Evolutionary conservation across 1,139 yeast genomes (phyloP), one percentile per base, ranked within the genome.

Genomic region (Barnettozyma hawaiiensis): DNA sequence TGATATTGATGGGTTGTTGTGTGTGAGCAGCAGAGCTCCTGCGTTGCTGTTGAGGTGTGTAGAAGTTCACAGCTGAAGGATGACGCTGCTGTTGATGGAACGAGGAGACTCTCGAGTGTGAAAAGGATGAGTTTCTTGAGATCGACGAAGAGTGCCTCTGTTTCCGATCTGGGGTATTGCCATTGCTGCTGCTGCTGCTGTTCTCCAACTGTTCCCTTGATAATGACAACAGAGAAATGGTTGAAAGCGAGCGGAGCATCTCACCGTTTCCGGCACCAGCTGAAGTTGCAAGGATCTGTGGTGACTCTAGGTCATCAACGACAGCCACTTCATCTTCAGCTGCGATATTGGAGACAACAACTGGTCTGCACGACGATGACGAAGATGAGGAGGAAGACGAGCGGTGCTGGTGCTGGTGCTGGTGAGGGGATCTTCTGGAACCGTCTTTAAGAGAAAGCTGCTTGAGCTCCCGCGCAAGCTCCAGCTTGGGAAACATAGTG

Each of bases 61-160:
- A 14, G 44, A 37, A 26, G 40, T 39, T 37, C 44, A 22, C 24
- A 31, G 23, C 40, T 22, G 19, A 37, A 37, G 44, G 39, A 36
- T 51, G 52, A 28, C 52, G 48, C 37, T 53, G 52, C 24, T 53
- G 52, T 22, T 50, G 53, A 31, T 51, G 55, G 44, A 50, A 46
- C 3, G 51, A 44, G 3, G 50, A 37, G 1, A 44, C 48, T 27
- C 54, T 43, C 5, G 47, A 40, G 28, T 47, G 43, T 2, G 52
- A 43, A 44, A 49, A 47, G 7, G 52, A 44, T 11, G 54, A 41
- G 3, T 33, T 46, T 29, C 53, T 47, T 3, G 54, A 47, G 9
- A 43, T 37, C 5, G 48, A n/a, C n/a, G n/a, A n/a, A n/a, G n/a
- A 33, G 12, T 21, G 35, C 35, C 35, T 32, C 35, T 32, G 35